Evolutionary conservation across 2,329 filamentous ascomycete genomes (phyloP).

Genomic region (Diaporthe citrichinensis): DNA sequence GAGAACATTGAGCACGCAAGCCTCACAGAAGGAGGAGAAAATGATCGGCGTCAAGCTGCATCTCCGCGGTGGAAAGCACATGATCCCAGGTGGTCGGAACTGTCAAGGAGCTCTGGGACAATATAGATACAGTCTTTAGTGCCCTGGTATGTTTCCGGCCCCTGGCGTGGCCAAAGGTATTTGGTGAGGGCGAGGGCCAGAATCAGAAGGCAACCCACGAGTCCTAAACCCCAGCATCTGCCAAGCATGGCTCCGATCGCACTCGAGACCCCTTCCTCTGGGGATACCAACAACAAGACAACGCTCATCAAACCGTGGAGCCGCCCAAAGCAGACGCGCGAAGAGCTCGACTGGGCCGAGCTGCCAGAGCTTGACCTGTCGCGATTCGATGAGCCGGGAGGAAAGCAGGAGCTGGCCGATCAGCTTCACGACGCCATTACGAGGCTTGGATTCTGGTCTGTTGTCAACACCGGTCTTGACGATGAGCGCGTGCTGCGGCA

Average conservation of each 20-base stretch:
- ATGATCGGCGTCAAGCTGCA: constrained; percentile 14
- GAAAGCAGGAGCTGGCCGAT: constrained; percentile 14
- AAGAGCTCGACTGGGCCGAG: constrained; percentile 8
- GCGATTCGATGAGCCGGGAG: constrained; percentile 12
- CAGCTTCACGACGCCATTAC: constrained; percentile 14
- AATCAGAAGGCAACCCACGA: not conserved
- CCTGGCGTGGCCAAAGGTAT: no score
- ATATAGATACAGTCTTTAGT: not conserved
- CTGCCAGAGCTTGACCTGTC: constrained; percentile 21
- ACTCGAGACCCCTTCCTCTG: not conserved
- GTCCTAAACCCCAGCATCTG: not conserved
- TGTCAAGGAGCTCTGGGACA: not conserved
- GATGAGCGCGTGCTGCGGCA: constrained; percentile 5
- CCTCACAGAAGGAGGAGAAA: not conserved
- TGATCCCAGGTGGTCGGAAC: not conserved
- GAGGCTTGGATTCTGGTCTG: constrained; percentile 13
- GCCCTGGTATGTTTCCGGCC: not conserved
- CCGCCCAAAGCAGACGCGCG: constrained; percentile 1
- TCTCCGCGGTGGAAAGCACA: not conserved
- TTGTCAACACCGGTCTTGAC: constrained; percentile 7
- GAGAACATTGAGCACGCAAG: not conserved
- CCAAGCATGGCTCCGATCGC: constrained; percentile 4
- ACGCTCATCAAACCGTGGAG: constrained; percentile 13
- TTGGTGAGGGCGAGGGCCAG: not conserved
- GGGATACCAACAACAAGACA: not conserved